Percentiles rank a stretch among this genome's conserved stretches.
These are phyloP conservation scores for Quercus robur DNA, from an alignment of 306 rosid genomes.

Conservation along the genomic window DNA sequence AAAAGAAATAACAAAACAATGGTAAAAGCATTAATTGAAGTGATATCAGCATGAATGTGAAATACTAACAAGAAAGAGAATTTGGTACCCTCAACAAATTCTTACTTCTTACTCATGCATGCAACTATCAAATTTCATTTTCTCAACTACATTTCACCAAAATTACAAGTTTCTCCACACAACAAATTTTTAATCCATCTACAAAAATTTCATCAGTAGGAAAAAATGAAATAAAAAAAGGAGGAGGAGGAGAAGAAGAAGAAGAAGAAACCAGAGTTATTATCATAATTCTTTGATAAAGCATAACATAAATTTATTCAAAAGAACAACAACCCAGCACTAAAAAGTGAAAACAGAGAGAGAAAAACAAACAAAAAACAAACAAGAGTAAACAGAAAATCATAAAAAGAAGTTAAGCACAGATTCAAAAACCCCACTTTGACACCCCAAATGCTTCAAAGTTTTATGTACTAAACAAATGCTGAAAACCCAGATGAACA, in stretches of 20 bases:
- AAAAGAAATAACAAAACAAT: background rate
- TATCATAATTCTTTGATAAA: background rate
- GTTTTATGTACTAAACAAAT: slow-evolving; percentile 28
- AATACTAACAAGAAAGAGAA: background rate
- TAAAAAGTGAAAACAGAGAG: background rate
- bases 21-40: background rate
- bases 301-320: background rate
- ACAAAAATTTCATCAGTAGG: background rate
- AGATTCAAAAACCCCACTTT: slow-evolving; percentile 10
- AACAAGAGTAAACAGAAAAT: background rate
- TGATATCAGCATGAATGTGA: background rate
- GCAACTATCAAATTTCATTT: slow-evolving; percentile 15
- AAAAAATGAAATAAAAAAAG: background rate
- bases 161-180: slow-evolving; percentile 20
- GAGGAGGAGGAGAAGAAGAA: background rate
- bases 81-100: background rate
- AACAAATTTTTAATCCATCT: slow-evolving; percentile 3
- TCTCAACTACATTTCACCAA: slow-evolving; percentile 28
- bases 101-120: background rate
- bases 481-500: slow-evolving; percentile 22
- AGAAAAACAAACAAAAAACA: background rate
- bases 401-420: slow-evolving; percentile 7
- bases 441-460: slow-evolving; percentile 7
- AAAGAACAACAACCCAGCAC: slow-evolving; percentile 13
- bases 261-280: background rate